Base-by-base conservation (phyloP, 352 stramenopile genomes). In the Phytophthora kernoviae region DNA sequence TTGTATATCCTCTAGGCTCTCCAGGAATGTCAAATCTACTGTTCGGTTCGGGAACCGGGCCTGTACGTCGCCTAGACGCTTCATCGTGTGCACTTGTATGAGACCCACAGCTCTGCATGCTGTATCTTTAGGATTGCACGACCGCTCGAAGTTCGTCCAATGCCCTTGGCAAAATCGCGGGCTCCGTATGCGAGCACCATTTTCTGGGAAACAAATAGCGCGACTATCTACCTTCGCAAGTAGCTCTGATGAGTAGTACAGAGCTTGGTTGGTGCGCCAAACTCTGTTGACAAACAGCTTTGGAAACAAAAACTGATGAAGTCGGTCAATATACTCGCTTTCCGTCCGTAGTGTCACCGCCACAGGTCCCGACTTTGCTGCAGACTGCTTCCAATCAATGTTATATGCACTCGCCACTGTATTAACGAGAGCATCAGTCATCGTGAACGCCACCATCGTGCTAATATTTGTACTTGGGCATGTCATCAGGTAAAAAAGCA, bases 231-330 rank as follows among this genome's bases (percentile, higher is more conserved):
- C 12, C 1, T n/a, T 14, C n/a, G 40, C 3, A 30, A 70, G 54
- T 5, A 49, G 0, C 21, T 58, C 37, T 3, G 59, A 17, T 5
- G 58, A 37, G 46, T 70, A 74, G 40, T 70, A 54, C 4, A 67
- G n/a, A 0, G 48, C 43, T 40, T 78, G 60, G 15, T 50, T 68
- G 15, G 57, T 69, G 30, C 65, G 65, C 49, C 51, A 62, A 18
- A 55, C 49, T 10, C 1, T 50, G 2, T 15, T 59, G 6, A 24
- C 11, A 50, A 75, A 78, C 11, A 75, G n/a, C 9, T 39, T 43
- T 14, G 69, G 61, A 4, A 73, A 26, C 27, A 67, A n/a, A 18
- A 62, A 69, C 15, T 78, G 54, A 54, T 78, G 60, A 9, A 78
- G 10, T 2, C 65, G 65, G 11, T 77, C 65, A 24, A 62, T 18